Evolutionary conservation across 169 alveolate species (phyloP).

Genomic region (Plasmodium ovale): DNA sequence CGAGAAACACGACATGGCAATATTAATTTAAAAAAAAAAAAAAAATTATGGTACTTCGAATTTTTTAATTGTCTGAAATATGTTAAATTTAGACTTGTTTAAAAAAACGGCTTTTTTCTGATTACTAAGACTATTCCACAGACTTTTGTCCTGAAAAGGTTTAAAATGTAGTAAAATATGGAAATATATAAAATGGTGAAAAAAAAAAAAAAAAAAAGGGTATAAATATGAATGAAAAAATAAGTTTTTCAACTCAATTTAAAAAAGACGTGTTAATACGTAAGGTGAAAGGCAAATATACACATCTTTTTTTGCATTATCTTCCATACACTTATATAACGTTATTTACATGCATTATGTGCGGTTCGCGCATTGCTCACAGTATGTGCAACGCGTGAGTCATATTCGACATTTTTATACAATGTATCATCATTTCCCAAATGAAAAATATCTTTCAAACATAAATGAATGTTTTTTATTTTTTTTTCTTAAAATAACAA

Average conservation of each 20-base stretch:
- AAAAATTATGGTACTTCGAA: conserved; percentile 66
- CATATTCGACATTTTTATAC: too few species aligned
- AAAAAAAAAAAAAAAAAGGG: not conserved
- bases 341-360: too few species aligned
- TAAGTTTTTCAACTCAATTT: not conserved
- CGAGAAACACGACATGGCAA: too few species aligned
- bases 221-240: not conserved
- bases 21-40: too few species aligned
- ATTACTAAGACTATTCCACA: conserved; percentile 39
- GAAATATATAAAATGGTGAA: not conserved
- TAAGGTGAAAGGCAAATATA: not conserved
- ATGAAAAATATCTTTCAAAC: too few species aligned
- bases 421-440: too few species aligned
- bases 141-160: conserved; percentile 42
- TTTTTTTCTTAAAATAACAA: not conserved
- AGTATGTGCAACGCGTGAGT: too few species aligned
- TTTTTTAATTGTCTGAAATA: conserved; percentile 62
- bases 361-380: too few species aligned
- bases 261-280: not conserved
- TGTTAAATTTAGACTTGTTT: conserved; percentile 31
- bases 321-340: not conserved
- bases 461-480: not conserved
- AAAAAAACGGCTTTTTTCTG: conserved; percentile 66
- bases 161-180: not conserved
- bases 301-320: not conserved